Percentiles rank a stretch among this genome's conserved stretches.
These are phyloP conservation scores for Podosphaera xanthii DNA, from an alignment of 2,329 filamentous ascomycete genomes.

Conservation along the genomic window DNA sequence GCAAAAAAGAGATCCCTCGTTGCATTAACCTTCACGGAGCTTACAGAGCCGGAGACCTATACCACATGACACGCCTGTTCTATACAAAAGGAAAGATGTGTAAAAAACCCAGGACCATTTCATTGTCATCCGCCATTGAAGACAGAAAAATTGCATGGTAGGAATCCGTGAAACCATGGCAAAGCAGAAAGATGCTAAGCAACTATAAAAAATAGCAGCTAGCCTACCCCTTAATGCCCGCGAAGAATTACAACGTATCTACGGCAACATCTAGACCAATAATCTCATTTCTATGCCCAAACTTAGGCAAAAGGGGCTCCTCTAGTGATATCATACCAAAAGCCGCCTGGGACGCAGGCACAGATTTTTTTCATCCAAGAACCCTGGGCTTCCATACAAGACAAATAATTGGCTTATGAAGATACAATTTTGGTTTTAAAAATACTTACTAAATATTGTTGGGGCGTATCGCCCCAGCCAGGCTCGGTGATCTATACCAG, in stretches of 20 bases:
- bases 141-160: neutral
- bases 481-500: neutral
- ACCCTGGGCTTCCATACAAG: neutral
- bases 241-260: neutral
- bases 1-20: neutral
- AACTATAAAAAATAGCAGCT: neutral
- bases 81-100: neutral
- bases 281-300: neutral
- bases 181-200: neutral
- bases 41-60: neutral
- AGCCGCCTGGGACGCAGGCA: neutral
- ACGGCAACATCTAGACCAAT: neutral
- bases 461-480: neutral
- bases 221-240: neutral
- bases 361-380: neutral
- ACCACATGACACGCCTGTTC: too few relatives aligned
- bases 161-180: neutral
- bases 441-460: neutral
- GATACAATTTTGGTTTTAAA: neutral
- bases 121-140: neutral
- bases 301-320: neutral
- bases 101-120: neutral
- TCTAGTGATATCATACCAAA: neutral
- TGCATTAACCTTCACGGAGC: neutral
- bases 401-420: neutral